Base-by-base conservation (phyloP, 148 eudicot genomes). In the Pouteria glomerata region DNA sequence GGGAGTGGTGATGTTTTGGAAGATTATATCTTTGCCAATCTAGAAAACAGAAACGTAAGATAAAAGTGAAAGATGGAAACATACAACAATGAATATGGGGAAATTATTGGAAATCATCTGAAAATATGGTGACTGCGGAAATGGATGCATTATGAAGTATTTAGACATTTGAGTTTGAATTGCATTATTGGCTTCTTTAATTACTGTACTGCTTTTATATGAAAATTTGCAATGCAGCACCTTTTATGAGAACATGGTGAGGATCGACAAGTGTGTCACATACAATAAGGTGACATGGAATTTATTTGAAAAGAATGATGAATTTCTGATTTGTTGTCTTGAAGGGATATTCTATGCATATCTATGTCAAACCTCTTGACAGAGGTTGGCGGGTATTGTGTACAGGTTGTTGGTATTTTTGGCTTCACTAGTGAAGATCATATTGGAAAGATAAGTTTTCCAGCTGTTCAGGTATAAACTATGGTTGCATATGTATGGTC, bases 381-480 rank as follows among this genome's bases (percentile, higher is more conserved):
- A 71, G 60, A 21, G 66, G 51, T 69, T 48, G 55, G 15, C 26
- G 73, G 58, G 47, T 68, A 57, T 16, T 68, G 14, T 76, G 19
- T 78, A 76, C 89, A 91, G 98, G 97, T 82, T 56, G 91, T 91
- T 60, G 98, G 98, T 51, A 91, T 94, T 53, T 94, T 94, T 80
- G 98, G 98, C 50, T 91, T 94, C 72, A 74, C 83, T 29, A 89
- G 86, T 63, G 98, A 94, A 83, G 97, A 91, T 74, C 91, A 94
- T 84, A 91, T 91, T 64, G 97, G 93, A 51, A 94, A 91, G 80
- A 85, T 91, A 75, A 84, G 87, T 75, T 94, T 94, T 64, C 98
- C 98, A 6, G 82, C 98, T 10, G 88, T 92, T 48, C 96, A 94
- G 98, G 98, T 91, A 61, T 45, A 8, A 45, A 24, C 23, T 41